Evolutionary conservation across 371 early-diverging fungal species (phyloP), one percentile per base, ranked within the genome.

Genomic region (Mucor racemosus): DNA sequence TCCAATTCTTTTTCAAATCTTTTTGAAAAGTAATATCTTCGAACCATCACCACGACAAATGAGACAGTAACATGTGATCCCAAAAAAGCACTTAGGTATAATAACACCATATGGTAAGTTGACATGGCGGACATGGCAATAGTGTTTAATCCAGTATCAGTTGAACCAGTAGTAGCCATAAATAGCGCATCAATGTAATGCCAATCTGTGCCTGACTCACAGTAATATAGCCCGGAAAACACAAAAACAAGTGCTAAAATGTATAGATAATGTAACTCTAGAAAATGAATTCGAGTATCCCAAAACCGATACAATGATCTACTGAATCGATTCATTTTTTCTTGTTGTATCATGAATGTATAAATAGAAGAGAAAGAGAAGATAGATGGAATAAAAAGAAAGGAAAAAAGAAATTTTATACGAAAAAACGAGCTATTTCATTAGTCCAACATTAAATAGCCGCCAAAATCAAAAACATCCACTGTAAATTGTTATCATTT

Each of bases 121-220:
- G 74, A 66, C 67, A 81, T 66, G 13, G 61, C 31, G n/a, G 76
- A 78, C 69, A 81, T 71, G 15, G 71, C 59, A 11, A 81, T 63
- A 11, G 78, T 75, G 39, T 76, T 81, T 11, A 81, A 34, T 3
- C 81, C 78, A 5, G 78, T 78, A 56, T 73, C 73, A 7, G 81
- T 80, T 9, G 60, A 44, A 7, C 68, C 70, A 15, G 78, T 74
- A 10, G 73, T 72, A 4, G 74, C 73, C 75, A 78, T 75, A 50
- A 73, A 81, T 6, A 81, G 56, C 0, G 74, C 68, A 60, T 81
- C 77, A 15, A 77, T 64, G 35, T 68, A 81, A 9, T 50, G 54
- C 76, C 76, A 76, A 17, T 67, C 34, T 5, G 73, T 73, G 3
- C 74, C 77, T 31, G 75, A 71, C 59, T 81, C 60, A 36, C 67